Evolutionary conservation across 805 yeast species (phyloP), one percentile per base, ranked within the genome.

Genomic region (Saccharomycopsis fodiens): DNA sequence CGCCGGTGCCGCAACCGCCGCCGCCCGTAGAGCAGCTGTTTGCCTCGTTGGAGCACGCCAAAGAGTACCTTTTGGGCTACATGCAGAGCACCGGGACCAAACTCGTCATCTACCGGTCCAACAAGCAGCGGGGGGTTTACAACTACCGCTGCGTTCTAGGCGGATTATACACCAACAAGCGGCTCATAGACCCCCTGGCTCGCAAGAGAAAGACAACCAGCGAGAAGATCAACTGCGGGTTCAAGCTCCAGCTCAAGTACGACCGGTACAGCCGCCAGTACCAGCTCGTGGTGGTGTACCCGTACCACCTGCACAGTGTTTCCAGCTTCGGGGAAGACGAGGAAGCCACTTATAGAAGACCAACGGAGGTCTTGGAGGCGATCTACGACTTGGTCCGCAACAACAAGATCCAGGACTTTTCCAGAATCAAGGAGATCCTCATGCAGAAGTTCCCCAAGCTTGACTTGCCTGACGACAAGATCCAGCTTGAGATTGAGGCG

Each of bases 301-400:
- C 49, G 32, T 41, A 19, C 42, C 52, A 48, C 31, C 37, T 48
- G 27, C 52, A 48, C 32, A n/a, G 35, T n/a, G 38, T 37, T 16
- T 19, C 12, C 22, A 21, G 39, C 8, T 25, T 8, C 21, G 12
- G 16, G n/a, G 21, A 23, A 13, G 39, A 43, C 32, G n/a, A 17
- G 10, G 16, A 22, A 8, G 22, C 38, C 4, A 8, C 19, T 3
- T 39, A 40, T 27, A 7, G 39, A 8, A 13, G 41, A 16, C 22
- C 40, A 13, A 27, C 36, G 13, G 47, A 35, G 34, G 46, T 42
- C 5, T 19, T 41, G 8, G 48, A 36, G 13, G 25, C 39, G 21
- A 27, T 48, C 12, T 25, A 38, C 20, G 40, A 39, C 5, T 34
- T 45, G 13, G 41, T 45, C 15, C 35, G 45, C 13, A 21, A 20